Evolutionary conservation across 1,284 basidiomycete species (phyloP), one percentile per base, ranked within the genome.

Genomic region (Polyporus tsugae): DNA sequence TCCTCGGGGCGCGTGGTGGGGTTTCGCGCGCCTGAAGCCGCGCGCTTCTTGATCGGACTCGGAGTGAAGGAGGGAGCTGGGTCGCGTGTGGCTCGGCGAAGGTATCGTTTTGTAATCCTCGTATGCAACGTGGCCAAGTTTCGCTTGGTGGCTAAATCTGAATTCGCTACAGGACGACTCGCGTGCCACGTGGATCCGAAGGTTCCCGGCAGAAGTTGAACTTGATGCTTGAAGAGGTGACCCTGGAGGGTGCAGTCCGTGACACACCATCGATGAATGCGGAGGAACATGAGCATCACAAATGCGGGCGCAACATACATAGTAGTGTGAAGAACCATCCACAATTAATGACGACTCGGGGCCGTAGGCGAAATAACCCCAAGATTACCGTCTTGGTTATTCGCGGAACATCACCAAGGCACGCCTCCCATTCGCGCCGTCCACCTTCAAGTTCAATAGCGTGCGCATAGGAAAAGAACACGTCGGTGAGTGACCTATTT

Each of bases 401-500:
- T 55, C 29, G 17, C 5, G 17, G 52, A 49, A 49, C 22, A 49
- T 13, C 15, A 35, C 17, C 52, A 55, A 11, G 52, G 29, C 46
- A 49, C 46, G 4, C 52, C 13, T 55, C 52, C 29, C 29, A 55
- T 55, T 53, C 44, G 13, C 13, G 11, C 13, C 39, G 44, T 13
- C 29, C 29, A 9, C 33, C 17, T 55, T 55, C 29, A 29, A 13
- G 29, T 55, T 55, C 52, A 35, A 55, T 55, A 35, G 7, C 29
- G 52, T 19, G 29, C 36, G 58, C 58, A 39, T 22, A 41, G 7
- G 35, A n/a, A 19, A 38, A 11, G 35, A 38, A 36, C n/a, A n/a
- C 55, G 11, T 22, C 58, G 58, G 58, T 25, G 22, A 60, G 58
- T 60, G 15, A 25, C 42, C 58, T 29, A 65, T 52, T 36, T 65